Evolutionary conservation across 1,284 basidiomycete species (phyloP), one percentile per base, ranked within the genome.

Genomic region (Phylloboletellus chloephorus): DNA sequence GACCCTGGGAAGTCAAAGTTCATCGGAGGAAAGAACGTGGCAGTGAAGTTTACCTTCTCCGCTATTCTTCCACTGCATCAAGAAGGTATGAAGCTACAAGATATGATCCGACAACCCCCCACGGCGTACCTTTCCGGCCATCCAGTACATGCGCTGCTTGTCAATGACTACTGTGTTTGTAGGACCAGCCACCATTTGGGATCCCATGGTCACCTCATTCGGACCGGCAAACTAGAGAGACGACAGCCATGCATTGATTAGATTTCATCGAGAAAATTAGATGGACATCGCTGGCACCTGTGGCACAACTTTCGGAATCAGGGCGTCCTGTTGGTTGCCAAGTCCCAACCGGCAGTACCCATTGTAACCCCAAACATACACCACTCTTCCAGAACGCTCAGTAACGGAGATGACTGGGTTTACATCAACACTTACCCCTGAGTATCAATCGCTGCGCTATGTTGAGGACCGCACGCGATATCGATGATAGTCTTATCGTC

Each of bases 331-430:
- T 60, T 93, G 91, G 52, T 88, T 84, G 3, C 91, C 90, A 30
- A 89, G 69, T 31, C 88, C 83, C 38, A 90, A 72, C 40, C 88
- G 76, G 58, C 84, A 84, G 62, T 91, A 84, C 17, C 86, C 82
- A 51, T 85, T 84, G 61, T 83, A 88, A 3, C 88, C 88, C 89
- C 90, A 95, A 7, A 87, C 85, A 52, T 87, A 91, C 7, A 92
- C 84, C 42, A 78, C 55, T 3, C 84, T 61, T 38, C 9, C 12
- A 24, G 25, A 37, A 29, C 7, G 22, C 24, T 61, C 29, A 52
- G 45, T 6, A 19, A 32, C 22, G 20, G 25, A 21, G 12, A 17
- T 13, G 1, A 30, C 24, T 12, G 15, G 10, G 19, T 29, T 11
- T 13, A 21, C 8, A 11, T 13, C 2, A 22, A 22, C 12, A 58